Evolutionary conservation across 2,329 filamentous ascomycete species (phyloP).

Genomic region (Pseudocercospora cruenta): DNA sequence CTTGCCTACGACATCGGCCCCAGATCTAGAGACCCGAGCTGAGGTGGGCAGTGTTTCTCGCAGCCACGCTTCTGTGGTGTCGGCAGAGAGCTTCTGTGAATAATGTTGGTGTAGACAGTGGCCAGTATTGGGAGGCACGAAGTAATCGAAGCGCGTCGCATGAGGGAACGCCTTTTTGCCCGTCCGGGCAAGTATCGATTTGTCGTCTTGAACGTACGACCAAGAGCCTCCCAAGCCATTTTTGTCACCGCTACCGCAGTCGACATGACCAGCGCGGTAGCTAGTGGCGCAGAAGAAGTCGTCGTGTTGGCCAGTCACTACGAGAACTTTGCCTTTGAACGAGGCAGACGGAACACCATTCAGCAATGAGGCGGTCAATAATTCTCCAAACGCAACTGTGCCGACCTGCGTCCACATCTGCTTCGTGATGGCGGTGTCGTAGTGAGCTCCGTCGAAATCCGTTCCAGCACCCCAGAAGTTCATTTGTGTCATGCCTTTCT

Average conservation of each 20-base stretch:
- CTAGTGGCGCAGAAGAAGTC: slow-evolving; percentile 12
- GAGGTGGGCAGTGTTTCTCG: background rate
- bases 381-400: background rate
- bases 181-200: background rate
- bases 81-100: background rate
- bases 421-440: background rate
- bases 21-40: background rate
- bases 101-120: slow-evolving; percentile 8
- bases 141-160: slow-evolving; percentile 9
- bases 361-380: background rate
- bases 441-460: background rate
- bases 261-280: slow-evolving; percentile 5
- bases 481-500: background rate
- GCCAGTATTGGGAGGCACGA: slow-evolving; percentile 9
- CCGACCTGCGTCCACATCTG: background rate
- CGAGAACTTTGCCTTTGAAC: slow-evolving; percentile 9
- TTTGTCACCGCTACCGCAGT: slow-evolving; percentile 3
- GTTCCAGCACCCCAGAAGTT: slow-evolving; percentile 4
- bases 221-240: background rate
- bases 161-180: slow-evolving; percentile 7
- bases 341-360: slow-evolving; percentile 1
- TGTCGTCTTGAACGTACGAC: background rate
- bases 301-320: slow-evolving; percentile 11
- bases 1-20: background rate
- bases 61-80: slow-evolving; percentile 4